Conservation (phyloP, 768 basidiomycete species). For the Boletus vermiculosoides region DNA sequence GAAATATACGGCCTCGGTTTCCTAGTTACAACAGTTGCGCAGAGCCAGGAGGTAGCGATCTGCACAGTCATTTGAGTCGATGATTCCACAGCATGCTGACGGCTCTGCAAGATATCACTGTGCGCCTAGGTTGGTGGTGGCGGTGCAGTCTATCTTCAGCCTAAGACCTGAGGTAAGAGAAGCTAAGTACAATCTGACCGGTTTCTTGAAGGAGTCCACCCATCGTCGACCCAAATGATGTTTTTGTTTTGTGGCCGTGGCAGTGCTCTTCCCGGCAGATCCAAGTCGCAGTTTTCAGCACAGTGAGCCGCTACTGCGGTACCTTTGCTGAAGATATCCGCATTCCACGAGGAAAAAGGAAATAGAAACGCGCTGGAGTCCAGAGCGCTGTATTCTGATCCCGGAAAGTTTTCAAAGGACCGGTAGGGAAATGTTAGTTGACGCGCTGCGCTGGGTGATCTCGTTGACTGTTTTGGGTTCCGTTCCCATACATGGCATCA, state of each 20-base stretch:
- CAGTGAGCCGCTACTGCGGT: conserved; percentile 5
- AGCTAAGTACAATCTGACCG: background rate
- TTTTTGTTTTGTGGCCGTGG: background rate
- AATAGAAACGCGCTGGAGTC: background rate
- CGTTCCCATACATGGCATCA: conserved; percentile 12
- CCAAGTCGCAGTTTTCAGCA: conserved; percentile 5
- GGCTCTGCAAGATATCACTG: background rate
- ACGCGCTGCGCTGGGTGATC: conserved; percentile 9
- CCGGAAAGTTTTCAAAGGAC: background rate
- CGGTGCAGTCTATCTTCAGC: conserved; percentile 1
- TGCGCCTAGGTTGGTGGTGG: background rate
- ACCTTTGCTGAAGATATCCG: background rate
- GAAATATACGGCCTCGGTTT: background rate
- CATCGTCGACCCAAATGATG: background rate
- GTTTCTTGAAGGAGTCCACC: background rate
- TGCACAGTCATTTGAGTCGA: background rate
- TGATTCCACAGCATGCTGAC: conserved; percentile 11
- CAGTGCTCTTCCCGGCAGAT: background rate
- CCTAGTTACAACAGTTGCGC: background rate
- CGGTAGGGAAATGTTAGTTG: background rate
- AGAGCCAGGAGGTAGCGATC: background rate
- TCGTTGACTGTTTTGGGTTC: conserved; percentile 2
- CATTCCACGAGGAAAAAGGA: background rate
- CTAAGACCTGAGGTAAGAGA: no score
- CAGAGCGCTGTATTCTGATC: background rate